Percentiles rank a stretch among this genome's conserved stretches.
phyloP scores from a whole-genome alignment of 2,329 filamentous ascomycete genomes.

The Exophiala oligosperma region DNA sequence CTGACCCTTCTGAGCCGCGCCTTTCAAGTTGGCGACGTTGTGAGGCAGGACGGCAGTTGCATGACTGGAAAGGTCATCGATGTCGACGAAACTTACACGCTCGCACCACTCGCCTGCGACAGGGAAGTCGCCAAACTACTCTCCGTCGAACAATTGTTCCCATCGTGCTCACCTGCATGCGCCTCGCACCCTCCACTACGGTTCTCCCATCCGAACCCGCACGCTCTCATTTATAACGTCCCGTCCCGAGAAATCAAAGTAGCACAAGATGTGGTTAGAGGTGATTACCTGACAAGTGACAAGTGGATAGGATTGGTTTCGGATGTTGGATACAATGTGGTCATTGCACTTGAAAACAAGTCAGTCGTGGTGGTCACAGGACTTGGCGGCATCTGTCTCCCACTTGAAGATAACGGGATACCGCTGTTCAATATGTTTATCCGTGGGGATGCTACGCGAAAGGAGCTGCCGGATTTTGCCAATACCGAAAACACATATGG shows the following conservation, averaged over 20 bases:
- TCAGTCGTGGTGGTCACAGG: slow-evolving; percentile 55
- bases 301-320: slow-evolving; percentile 59
- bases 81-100: slow-evolving; percentile 47
- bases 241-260: slow-evolving; percentile 47
- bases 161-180: slow-evolving; percentile 17
- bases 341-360: slow-evolving; percentile 53
- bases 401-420: slow-evolving; percentile 32
- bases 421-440: slow-evolving; percentile 29
- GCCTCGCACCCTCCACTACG: slow-evolving; percentile 6
- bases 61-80: slow-evolving; percentile 58
- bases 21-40: slow-evolving; percentile 56
- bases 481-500: slow-evolving; percentile 16
- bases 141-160: neutral
- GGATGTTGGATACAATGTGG: slow-evolving; percentile 50
- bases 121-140: neutral
- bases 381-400: slow-evolving; percentile 43
- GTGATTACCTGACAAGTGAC: slow-evolving; percentile 54
- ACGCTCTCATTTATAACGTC: slow-evolving; percentile 39
- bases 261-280: slow-evolving; percentile 48
- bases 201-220: slow-evolving; percentile 28
- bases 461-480: slow-evolving; percentile 10
- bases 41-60: slow-evolving; percentile 51
- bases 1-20: slow-evolving; percentile 55
- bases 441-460: slow-evolving; percentile 10
- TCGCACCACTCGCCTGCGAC: slow-evolving; percentile 36